Percentiles rank a stretch among this genome's conserved stretches.
These are phyloP conservation scores for Dendrobium catenatum DNA, from an alignment of 106 monocot genomes.

Conservation along the genomic window DNA sequence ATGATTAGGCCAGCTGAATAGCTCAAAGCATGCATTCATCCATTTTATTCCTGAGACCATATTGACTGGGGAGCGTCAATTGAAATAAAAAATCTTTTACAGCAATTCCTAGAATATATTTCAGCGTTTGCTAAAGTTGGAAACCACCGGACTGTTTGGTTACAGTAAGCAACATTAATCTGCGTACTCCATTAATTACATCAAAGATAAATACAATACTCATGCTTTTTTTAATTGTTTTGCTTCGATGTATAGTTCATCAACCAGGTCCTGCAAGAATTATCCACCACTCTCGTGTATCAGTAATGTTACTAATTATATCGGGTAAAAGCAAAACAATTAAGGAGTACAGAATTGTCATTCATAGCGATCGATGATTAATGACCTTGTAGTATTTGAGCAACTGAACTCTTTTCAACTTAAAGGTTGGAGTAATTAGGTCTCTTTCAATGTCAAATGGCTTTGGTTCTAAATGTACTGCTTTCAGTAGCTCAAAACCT, in stretches of 20 bases:
- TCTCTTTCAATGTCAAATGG: slow-evolving; percentile 89
- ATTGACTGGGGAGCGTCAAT: no score
- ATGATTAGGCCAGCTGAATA: no score
- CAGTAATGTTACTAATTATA: background rate
- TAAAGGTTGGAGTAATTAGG: slow-evolving; percentile 85
- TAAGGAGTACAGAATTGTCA: background rate
- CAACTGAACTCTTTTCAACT: slow-evolving; percentile 77
- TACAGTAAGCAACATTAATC: no score
- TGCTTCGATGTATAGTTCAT: slow-evolving; percentile 50
- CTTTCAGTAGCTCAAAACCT: slow-evolving; percentile 89
- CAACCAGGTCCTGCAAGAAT: slow-evolving; percentile 39
- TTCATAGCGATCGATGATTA: background rate
- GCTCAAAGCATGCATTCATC: no score
- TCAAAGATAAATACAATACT: background rate
- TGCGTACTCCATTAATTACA: no score
- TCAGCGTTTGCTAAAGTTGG: no score
- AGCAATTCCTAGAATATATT: no score
- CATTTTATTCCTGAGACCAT: no score
- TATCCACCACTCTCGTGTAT: no score
- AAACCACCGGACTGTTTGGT: no score
- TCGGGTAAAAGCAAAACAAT: background rate
- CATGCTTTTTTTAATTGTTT: slow-evolving; percentile 28
- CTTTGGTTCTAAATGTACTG: slow-evolving; percentile 58
- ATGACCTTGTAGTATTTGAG: slow-evolving; percentile 77
- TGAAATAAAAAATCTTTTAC: no score